These are phyloP conservation scores for Linum usitatissimum DNA, from an alignment of 345 rosid species.

Conservation along the genomic window DNA sequence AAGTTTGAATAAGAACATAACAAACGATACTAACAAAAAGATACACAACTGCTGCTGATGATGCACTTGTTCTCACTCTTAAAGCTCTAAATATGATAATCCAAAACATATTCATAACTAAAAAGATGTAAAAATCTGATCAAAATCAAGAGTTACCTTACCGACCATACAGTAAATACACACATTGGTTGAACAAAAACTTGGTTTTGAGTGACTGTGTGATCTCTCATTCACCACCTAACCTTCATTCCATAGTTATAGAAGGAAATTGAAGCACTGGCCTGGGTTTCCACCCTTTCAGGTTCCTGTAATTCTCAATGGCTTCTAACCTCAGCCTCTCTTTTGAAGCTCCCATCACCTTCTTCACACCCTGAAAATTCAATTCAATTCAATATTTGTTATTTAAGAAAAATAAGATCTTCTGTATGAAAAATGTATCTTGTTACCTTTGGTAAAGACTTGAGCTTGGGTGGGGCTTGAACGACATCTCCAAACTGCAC, in stretches of 20 bases:
- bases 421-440: background rate
- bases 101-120: background rate
- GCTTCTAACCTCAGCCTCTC: constrained; percentile 71
- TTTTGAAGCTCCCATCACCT: constrained; percentile 38
- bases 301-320: constrained; percentile 63
- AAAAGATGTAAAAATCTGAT: background rate
- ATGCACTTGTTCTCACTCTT: background rate
- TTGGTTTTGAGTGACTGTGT: background rate
- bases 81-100: background rate
- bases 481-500: constrained; percentile 80
- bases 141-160: no score
- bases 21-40: no score
- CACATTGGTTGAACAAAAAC: background rate
- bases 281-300: constrained; percentile 59
- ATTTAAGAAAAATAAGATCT: background rate
- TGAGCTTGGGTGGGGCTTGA: constrained; percentile 72
- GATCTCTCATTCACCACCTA: background rate
- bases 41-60: no score
- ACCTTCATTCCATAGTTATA: constrained; percentile 10
- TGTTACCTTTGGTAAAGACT: constrained; percentile 50
- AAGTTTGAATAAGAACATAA: no score
- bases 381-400: background rate
- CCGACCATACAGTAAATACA: no score
- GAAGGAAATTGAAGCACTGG: constrained; percentile 55
- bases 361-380: constrained; percentile 37